Conservation (phyloP, 208 protist species). For the Polymyxa betae region DNA sequence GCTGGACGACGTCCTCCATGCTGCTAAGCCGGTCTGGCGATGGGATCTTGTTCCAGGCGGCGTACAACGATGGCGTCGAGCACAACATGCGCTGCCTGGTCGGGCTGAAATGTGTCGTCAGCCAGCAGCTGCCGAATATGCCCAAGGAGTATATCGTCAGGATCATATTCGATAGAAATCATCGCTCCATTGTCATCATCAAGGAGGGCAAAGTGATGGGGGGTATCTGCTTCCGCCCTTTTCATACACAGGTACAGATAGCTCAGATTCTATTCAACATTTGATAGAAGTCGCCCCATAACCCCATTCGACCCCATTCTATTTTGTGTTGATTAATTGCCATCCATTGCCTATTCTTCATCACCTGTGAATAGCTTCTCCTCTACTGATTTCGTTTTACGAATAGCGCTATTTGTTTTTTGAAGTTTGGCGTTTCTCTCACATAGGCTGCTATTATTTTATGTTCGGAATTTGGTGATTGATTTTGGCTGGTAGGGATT, state of each 20-base stretch:
- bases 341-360: no score
- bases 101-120: constrained; percentile 81
- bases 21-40: no score
- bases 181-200: constrained; percentile 53
- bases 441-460: no score
- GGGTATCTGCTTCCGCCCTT: constrained; percentile 81
- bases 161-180: constrained; percentile 74
- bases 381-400: no score
- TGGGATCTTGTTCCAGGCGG: constrained; percentile 59
- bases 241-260: constrained; percentile 58
- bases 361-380: no score
- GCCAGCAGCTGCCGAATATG: constrained; percentile 84
- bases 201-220: constrained; percentile 69
- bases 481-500: constrained; percentile 69
- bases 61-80: constrained; percentile 64
- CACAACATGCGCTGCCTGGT: constrained; percentile 67
- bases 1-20: no score
- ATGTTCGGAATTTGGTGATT: background rate
- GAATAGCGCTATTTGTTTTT: no score
- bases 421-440: no score
- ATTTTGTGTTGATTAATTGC: no score
- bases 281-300: no score
- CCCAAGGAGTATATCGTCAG: constrained; percentile 81
- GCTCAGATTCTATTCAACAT: no score
- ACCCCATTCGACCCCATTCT: no score